Percentiles rank a stretch among this genome's conserved stretches.
Evolutionary conservation across 169 alveolate genomes (phyloP).

Genomic region (Plasmodium cynomolgi): DNA sequence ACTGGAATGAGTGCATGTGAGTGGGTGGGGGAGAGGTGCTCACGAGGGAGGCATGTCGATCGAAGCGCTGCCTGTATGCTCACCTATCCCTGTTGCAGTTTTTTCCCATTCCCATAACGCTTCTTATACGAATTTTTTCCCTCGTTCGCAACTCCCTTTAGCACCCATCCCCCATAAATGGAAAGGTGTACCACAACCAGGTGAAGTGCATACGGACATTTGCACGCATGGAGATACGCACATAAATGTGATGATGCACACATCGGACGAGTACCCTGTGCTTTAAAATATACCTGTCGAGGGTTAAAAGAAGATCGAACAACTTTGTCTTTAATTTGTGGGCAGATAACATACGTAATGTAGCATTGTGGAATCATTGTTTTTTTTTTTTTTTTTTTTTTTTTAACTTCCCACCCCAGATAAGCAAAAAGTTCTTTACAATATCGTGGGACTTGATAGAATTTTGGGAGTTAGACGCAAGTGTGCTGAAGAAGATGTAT

Average conservation of each 20-base stretch:
- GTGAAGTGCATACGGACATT: neutral
- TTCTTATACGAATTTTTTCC: neutral
- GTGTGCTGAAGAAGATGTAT: slow-evolving; percentile 57
- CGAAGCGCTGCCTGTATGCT: neutral
- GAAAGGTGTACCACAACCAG: slow-evolving; percentile 68
- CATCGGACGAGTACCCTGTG: neutral
- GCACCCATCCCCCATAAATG: slow-evolving; percentile 75
- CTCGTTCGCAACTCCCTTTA: neutral
- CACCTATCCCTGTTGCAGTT: neutral
- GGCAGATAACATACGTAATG: neutral
- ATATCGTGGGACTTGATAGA: slow-evolving; percentile 80
- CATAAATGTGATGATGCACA: neutral
- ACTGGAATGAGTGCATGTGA: neutral
- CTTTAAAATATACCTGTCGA: neutral
- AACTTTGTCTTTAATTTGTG: neutral
- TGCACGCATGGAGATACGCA: neutral
- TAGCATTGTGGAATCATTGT: neutral
- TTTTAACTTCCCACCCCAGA: slow-evolving; percentile 6
- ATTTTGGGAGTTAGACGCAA: slow-evolving; percentile 84
- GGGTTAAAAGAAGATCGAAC: neutral
- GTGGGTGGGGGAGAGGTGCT: neutral
- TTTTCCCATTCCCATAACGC: neutral
- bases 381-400: slow-evolving; percentile 5
- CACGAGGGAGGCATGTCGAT: neutral
- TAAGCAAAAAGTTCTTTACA: slow-evolving; percentile 81